phyloP scores from a whole-genome alignment of 352 stramenopile genomes.

The Phytophthora quininea region DNA sequence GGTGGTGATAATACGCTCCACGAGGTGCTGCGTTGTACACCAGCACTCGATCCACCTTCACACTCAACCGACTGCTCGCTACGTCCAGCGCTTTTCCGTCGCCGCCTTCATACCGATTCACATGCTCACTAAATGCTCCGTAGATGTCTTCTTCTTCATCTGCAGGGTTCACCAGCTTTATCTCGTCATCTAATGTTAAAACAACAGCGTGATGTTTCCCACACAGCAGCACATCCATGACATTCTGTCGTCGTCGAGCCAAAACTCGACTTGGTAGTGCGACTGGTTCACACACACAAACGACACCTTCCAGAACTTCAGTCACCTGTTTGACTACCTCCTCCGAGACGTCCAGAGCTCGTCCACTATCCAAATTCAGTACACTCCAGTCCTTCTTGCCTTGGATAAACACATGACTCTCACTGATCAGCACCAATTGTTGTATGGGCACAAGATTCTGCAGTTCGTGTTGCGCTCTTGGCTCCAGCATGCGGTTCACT shows the following conservation, averaged over 20 bases:
- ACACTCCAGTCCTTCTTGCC: constrained; percentile 72
- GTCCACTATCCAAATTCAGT: constrained; percentile 69
- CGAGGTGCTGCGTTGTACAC: constrained; percentile 54
- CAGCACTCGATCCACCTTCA: constrained; percentile 56
- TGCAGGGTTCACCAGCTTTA: not conserved
- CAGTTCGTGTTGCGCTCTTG: constrained; percentile 69
- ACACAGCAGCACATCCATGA: constrained; percentile 62
- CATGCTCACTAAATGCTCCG: constrained; percentile 31
- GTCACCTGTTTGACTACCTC: constrained; percentile 27
- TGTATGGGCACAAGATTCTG: constrained; percentile 46
- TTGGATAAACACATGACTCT: constrained; percentile 70
- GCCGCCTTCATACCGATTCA: constrained; percentile 13
- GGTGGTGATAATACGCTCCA: constrained; percentile 61
- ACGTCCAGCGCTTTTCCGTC: constrained; percentile 39
- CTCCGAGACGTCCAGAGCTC: constrained; percentile 33
- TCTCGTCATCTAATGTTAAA: constrained; percentile 46
- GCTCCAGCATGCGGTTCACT: constrained; percentile 49
- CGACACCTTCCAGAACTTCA: constrained; percentile 33
- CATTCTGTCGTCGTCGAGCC: constrained; percentile 32
- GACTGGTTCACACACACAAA: constrained; percentile 36
- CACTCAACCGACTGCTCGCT: constrained; percentile 42
- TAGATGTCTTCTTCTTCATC: constrained; percentile 26
- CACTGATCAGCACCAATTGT: constrained; percentile 63
- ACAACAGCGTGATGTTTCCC: constrained; percentile 60
- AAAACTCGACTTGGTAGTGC: constrained; percentile 46